These are phyloP conservation scores for Plasmodium coatneyi DNA, from an alignment of 169 alveolate species.

Conservation along the genomic window DNA sequence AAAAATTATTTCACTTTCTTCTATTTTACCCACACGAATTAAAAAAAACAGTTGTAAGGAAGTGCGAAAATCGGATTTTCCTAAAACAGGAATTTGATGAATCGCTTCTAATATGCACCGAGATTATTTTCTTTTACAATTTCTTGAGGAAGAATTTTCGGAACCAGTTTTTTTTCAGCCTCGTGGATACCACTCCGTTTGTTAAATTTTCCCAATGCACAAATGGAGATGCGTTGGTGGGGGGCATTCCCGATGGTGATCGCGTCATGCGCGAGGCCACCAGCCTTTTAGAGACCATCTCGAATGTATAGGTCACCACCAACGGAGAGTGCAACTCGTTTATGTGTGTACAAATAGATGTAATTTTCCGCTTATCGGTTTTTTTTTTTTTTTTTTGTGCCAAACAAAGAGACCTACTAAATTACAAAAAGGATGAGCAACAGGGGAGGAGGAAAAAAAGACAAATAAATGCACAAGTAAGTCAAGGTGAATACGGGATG, in stretches of 20 bases:
- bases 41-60: slow-evolving; percentile 20
- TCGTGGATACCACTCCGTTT: slow-evolving; percentile 59
- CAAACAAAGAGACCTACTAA: neutral
- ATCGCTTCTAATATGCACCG: slow-evolving; percentile 24
- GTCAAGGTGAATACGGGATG: neutral
- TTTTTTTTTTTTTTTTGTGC: neutral
- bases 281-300: neutral
- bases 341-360: neutral
- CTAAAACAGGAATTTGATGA: slow-evolving; percentile 31
- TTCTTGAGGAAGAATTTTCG: slow-evolving; percentile 15
- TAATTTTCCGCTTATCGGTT: neutral
- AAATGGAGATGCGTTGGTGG: neutral
- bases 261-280: neutral
- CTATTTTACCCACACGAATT: slow-evolving; percentile 61
- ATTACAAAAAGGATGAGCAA: neutral
- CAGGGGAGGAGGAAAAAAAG: neutral
- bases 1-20: slow-evolving; percentile 16
- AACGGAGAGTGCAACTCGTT: neutral
- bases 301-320: neutral
- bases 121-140: slow-evolving; percentile 31
- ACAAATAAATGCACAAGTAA: neutral
- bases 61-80: neutral
- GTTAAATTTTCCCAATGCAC: slow-evolving; percentile 3
- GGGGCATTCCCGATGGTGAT: neutral
- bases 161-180: slow-evolving; percentile 2